Evolutionary conservation across 2,329 filamentous ascomycete species (phyloP).

Genomic region (Exophiala phaeomuriformis): DNA sequence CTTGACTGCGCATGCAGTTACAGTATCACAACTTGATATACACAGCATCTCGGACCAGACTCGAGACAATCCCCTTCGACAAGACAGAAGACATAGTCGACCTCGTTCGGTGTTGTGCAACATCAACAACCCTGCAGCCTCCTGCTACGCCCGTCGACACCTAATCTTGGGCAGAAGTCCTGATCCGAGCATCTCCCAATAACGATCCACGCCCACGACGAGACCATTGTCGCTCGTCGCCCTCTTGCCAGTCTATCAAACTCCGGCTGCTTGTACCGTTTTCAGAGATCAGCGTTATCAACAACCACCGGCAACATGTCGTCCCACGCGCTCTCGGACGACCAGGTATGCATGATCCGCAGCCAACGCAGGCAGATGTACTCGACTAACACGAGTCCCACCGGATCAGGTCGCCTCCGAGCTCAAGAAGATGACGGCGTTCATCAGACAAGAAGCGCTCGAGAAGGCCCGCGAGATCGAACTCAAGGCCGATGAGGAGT

Average conservation of each 20-base stretch:
- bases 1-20: not conserved
- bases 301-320: constrained; percentile 61
- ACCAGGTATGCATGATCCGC: constrained; percentile 61
- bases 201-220: no score
- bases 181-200: no score
- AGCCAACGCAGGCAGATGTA: constrained; percentile 4
- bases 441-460: constrained; percentile 96
- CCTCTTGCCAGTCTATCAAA: no score
- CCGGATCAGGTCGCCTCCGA: constrained; percentile 76
- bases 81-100: no score
- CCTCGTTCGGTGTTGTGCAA: no score
- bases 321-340: constrained; percentile 94
- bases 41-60: not conserved
- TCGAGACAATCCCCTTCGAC: no score
- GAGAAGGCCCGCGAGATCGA: constrained; percentile 97
- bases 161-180: no score
- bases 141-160: no score
- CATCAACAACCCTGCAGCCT: no score
- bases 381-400: constrained; percentile 12
- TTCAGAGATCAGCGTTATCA: not conserved
- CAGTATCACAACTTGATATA: not conserved
- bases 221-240: no score
- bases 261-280: no score
- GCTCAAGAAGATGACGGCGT: constrained; percentile 99
- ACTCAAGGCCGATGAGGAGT: constrained; percentile 98